These are phyloP conservation scores for Auricularia sp. DNA, from an alignment of 768 basidiomycete species.

Conservation along the genomic window DNA sequence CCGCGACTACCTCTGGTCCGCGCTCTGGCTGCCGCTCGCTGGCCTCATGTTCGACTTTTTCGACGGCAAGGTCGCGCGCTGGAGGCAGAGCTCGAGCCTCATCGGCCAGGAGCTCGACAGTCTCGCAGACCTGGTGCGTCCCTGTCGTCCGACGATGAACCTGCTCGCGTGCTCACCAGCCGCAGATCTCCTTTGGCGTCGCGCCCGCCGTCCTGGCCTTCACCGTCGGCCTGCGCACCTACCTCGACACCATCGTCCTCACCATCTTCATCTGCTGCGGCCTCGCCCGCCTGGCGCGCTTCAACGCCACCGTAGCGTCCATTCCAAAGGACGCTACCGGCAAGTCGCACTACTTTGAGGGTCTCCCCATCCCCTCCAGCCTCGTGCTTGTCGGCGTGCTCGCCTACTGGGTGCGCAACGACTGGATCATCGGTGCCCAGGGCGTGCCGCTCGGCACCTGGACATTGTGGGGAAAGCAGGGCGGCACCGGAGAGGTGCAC, in stretches of 20 bases:
- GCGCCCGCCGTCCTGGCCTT: slow-evolving; percentile 92
- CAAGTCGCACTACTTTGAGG: slow-evolving; percentile 93
- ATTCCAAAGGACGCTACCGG: slow-evolving; percentile 80
- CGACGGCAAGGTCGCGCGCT: slow-evolving; percentile 95
- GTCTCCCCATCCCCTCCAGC: slow-evolving; percentile 90
- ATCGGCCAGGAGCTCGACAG: slow-evolving; percentile 96
- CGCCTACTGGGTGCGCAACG: slow-evolving; percentile 72
- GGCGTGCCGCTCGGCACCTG: slow-evolving; percentile 70
- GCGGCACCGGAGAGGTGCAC: slow-evolving; percentile 80
- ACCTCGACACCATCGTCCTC: slow-evolving; percentile 79
- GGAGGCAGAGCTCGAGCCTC: slow-evolving; percentile 92
- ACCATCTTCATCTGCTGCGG: slow-evolving; percentile 93
- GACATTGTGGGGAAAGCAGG: slow-evolving; percentile 58
- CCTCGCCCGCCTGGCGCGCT: slow-evolving; percentile 90
- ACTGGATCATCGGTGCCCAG: slow-evolving; percentile 71
- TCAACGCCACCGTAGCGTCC: slow-evolving; percentile 95
- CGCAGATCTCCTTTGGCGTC: slow-evolving; percentile 92
- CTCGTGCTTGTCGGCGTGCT: slow-evolving; percentile 69
- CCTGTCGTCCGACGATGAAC: neutral
- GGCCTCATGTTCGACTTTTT: slow-evolving; percentile 97
- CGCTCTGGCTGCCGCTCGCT: slow-evolving; percentile 79
- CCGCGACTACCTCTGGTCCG: slow-evolving; percentile 71
- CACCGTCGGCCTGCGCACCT: slow-evolving; percentile 80
- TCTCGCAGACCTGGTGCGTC: slow-evolving; percentile 81
- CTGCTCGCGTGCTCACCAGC: neutral